Base-by-base conservation (phyloP, 2,329 filamentous ascomycete genomes). In the Aspergillus alliaceus region DNA sequence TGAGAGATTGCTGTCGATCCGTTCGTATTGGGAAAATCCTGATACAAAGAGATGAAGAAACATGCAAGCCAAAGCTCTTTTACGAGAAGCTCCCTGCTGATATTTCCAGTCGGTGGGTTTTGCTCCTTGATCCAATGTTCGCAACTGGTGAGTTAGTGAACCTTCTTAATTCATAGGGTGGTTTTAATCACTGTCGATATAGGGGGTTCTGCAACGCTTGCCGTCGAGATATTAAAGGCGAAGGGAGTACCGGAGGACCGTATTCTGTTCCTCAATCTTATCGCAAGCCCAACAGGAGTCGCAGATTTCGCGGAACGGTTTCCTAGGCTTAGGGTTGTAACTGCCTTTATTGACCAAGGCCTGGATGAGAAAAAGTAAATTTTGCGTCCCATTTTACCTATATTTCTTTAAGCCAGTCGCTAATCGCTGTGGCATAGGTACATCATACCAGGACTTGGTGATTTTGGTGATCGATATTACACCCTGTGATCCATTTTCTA, bases 11-110 rank as follows among this genome's bases (percentile, higher is more conserved):
- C 79, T 99, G 95, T 78, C 89, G 95, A 52, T 96, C 91, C n/a
- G 95, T 99, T 49, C 85, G 95, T 61, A 99, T 99, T 69, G 95
- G 95, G 64, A 99, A 99, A 82, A 99, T 99, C 62, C 80, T 99
- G 66, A 99, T 99, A 69, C 95, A 99, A 78, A 83, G 95, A 56
- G 95, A 99, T 67, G 95, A 99, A 77, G 95, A 98, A 78, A 98
- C 95, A 1, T 84, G 89, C 53, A 85, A 89, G 79, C 95, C 95
- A 12, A 95, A 92, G 75, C 83, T 99, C 11, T 99, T 98, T 77
- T 99, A 98, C 77, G 93, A 98, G 69, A 99, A 99, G 80, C 84
- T 99, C 35, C 95, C 95, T 6, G 89, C 91, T 71, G 95, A 99
- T 72, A 97, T 99, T 74, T 86, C 90, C 24, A 85, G 93, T 54